Conservation (phyloP, 2,329 filamentous ascomycete species). For the Pseudogymnoascus sp. region DNA sequence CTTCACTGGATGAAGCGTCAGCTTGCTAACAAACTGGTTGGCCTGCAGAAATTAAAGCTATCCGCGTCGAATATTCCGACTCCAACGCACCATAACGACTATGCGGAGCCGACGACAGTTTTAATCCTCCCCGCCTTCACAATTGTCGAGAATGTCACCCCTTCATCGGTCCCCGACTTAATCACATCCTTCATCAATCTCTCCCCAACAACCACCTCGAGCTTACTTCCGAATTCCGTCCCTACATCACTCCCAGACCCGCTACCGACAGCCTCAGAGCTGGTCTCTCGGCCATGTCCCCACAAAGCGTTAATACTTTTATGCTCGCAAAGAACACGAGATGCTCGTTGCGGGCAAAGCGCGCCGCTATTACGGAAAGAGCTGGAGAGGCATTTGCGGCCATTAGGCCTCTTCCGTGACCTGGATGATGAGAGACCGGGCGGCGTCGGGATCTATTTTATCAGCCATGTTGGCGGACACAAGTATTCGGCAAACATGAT, state of each 20-base stretch:
- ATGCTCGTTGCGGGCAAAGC: slow-evolving; percentile 89
- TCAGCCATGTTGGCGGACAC: slow-evolving; percentile 92
- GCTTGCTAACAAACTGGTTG: neutral
- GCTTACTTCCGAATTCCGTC: slow-evolving; percentile 21
- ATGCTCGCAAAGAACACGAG: slow-evolving; percentile 90
- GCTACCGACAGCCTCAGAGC: slow-evolving; percentile 30
- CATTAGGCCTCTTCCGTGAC: slow-evolving; percentile 78
- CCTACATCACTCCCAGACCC: slow-evolving; percentile 28
- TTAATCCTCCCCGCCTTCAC: slow-evolving; percentile 81
- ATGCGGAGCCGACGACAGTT: slow-evolving; percentile 66
- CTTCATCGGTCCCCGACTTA: slow-evolving; percentile 62
- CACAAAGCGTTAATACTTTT: slow-evolving; percentile 84
- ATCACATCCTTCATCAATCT: slow-evolving; percentile 63
- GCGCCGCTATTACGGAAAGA: slow-evolving; percentile 84
- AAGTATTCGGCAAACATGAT: slow-evolving; percentile 95
- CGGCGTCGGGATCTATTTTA: slow-evolving; percentile 93
- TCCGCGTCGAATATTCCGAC: slow-evolving; percentile 88
- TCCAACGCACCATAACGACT: slow-evolving; percentile 56
- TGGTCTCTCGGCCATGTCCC: slow-evolving; percentile 61
- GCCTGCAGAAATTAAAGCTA: slow-evolving; percentile 70
- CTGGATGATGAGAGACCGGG: slow-evolving; percentile 82
- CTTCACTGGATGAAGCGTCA: neutral
- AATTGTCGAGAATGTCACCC: slow-evolving; percentile 76
- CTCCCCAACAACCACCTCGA: slow-evolving; percentile 65
- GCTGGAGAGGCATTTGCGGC: slow-evolving; percentile 80